Evolutionary conservation across 2,329 filamentous ascomycete species (phyloP).

Genomic region (Aspergillus sp.): DNA sequence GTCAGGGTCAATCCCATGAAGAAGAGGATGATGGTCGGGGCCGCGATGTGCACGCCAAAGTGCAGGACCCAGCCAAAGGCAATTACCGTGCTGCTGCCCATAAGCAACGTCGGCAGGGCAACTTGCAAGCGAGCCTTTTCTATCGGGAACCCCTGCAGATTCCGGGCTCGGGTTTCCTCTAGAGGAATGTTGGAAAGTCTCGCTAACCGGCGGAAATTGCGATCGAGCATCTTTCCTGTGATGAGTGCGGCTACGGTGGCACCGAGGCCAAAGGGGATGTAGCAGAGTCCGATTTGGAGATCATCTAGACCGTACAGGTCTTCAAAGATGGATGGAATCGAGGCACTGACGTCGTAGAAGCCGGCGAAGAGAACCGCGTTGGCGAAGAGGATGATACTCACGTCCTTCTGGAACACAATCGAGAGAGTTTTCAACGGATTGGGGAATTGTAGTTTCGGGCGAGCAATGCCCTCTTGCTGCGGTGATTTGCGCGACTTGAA

Average conservation of each 20-base stretch:
- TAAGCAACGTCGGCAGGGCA: slow-evolving; percentile 24
- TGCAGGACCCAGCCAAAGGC: slow-evolving; percentile 45
- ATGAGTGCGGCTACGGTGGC: slow-evolving; percentile 26
- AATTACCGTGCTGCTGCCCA: slow-evolving; percentile 24
- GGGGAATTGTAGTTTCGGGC: slow-evolving; percentile 33
- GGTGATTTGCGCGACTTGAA: slow-evolving; percentile 4
- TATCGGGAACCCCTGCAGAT: slow-evolving; percentile 21
- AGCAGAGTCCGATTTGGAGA: slow-evolving; percentile 50
- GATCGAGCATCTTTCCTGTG: slow-evolving; percentile 27
- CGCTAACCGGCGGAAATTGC: slow-evolving; percentile 28
- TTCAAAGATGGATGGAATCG: slow-evolving; percentile 52
- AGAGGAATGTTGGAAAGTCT: slow-evolving; percentile 5
- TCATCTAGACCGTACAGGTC: slow-evolving; percentile 53
- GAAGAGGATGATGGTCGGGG: slow-evolving; percentile 46
- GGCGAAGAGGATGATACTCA: slow-evolving; percentile 41
- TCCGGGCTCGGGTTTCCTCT: slow-evolving; percentile 5
- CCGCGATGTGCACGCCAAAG: slow-evolving; percentile 36
- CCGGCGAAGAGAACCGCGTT: slow-evolving; percentile 51
- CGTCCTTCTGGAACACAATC: slow-evolving; percentile 44
- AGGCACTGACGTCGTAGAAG: slow-evolving; percentile 53
- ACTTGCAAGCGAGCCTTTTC: slow-evolving; percentile 30
- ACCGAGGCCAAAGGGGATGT: slow-evolving; percentile 41
- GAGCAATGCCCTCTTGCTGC: slow-evolving; percentile 15
- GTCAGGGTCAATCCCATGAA: slow-evolving; percentile 46
- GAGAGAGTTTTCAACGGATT: slow-evolving; percentile 45